Evolutionary conservation across 371 early-diverging fungal genomes (phyloP).

Genomic region (Blastocladiella emersonii): DNA sequence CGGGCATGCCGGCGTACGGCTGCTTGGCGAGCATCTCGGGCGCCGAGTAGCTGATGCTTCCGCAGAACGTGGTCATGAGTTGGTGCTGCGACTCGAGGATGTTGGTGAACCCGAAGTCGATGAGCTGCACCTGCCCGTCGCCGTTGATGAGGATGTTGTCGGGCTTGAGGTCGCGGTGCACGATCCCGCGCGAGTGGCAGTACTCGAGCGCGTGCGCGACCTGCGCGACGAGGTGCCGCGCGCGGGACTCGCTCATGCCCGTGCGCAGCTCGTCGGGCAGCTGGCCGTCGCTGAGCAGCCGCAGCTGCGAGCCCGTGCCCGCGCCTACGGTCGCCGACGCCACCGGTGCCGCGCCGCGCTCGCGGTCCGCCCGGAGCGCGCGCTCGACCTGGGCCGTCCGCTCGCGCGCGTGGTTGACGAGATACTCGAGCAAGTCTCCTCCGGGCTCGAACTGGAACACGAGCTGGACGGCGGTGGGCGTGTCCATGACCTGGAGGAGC

Average conservation of each 20-base stretch:
- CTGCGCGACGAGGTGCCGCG: slow-evolving; percentile 20
- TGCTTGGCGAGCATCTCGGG: slow-evolving; percentile 2
- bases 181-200: slow-evolving; percentile 24
- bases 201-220: slow-evolving; percentile 25
- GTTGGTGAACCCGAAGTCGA: slow-evolving; percentile 19
- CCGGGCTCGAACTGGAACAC: slow-evolving; percentile 29
- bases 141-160: slow-evolving; percentile 25
- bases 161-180: slow-evolving; percentile 21
- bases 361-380: background rate
- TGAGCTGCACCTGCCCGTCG: slow-evolving; percentile 17
- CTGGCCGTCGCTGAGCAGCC: too few species aligned
- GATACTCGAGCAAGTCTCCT: slow-evolving; percentile 29
- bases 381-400: background rate
- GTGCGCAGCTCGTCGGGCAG: background rate
- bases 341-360: too few species aligned
- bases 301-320: too few species aligned
- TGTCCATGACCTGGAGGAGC: slow-evolving; percentile 37
- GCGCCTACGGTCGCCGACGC: too few species aligned
- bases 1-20: background rate
- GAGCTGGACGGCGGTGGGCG: slow-evolving; percentile 20
- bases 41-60: background rate
- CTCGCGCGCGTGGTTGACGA: slow-evolving; percentile 11
- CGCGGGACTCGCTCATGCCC: slow-evolving; percentile 12
- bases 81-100: background rate
- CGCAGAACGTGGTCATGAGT: slow-evolving; percentile 1